These are phyloP conservation scores for Sporothrix luriei DNA, from an alignment of 2,329 filamentous ascomycete species.

Conservation along the genomic window DNA sequence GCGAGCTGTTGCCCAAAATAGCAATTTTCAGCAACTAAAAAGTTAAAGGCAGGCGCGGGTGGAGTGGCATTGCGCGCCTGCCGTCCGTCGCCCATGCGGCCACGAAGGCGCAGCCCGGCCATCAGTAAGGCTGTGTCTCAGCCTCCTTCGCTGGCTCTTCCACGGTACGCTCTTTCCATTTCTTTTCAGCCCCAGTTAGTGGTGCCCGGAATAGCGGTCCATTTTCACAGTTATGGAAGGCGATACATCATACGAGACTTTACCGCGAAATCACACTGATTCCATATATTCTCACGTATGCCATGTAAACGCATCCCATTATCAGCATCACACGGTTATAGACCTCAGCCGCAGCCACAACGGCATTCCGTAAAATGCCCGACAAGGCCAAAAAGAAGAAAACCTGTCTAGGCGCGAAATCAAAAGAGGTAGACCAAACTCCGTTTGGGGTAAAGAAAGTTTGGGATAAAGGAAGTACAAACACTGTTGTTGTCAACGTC, in stretches of 20 bases:
- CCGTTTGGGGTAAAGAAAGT: neutral
- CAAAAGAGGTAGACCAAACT: neutral
- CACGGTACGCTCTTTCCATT: neutral
- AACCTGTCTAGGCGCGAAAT: neutral
- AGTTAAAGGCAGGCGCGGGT: neutral
- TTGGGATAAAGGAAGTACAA: neutral
- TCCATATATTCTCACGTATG: neutral
- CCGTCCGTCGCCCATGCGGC: neutral
- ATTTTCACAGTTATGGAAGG: neutral
- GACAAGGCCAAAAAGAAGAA: too few species aligned
- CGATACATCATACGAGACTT: neutral
- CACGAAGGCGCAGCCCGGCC: constrained; percentile 21
- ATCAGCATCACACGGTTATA: neutral
- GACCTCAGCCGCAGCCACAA: constrained; percentile 10
- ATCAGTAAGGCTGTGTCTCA: neutral
- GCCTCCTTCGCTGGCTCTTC: constrained; percentile 1
- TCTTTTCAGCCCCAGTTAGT: neutral
- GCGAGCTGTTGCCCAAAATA: constrained; percentile 21
- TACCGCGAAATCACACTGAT: neutral
- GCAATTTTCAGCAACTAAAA: constrained; percentile 8
- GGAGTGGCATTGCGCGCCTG: constrained; percentile 16
- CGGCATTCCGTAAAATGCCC: too few species aligned
- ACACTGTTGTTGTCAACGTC: neutral
- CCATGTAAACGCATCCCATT: neutral
- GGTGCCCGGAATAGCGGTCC: neutral